Evolutionary conservation across 2,329 filamentous ascomycete species (phyloP), one percentile per base, ranked within the genome.

Genomic region (Rasamsonia emersonii): DNA sequence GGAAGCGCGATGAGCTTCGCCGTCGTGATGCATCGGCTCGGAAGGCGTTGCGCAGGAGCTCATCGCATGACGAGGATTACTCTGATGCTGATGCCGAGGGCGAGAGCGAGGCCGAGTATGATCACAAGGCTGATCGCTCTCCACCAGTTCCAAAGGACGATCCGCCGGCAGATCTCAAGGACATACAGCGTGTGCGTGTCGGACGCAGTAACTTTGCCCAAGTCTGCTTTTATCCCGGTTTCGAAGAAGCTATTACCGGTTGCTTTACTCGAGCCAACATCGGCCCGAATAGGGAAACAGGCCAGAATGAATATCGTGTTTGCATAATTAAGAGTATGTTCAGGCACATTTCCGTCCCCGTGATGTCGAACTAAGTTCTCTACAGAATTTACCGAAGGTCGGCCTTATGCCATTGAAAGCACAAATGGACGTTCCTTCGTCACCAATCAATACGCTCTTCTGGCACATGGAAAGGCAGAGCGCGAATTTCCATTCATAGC

Each of bases 191-290:
- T 30, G 76, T 89, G 32, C 77, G 86, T 36, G 74, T 98, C 37
- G 85, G 88, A 30, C 77, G 91, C 40, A 82, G 75, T 44, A 83
- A 86, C 50, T 94, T 98, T 56, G 81, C 82, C 5, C 78, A 89
- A 50, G 82, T 94, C 34, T 95, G 86, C 68, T 94, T 93, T 64
- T 89, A 88, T 46, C 91, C 91, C 8, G 80, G 80, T 3, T 95
- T 98, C 45, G 83, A 93, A 35, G 66, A 82, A 6, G 73, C 82
- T 18, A 82, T 95, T 48, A 76, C 70, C 10, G 86, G 86, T 31
- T 93, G 86, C 58, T 98, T 82, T 54, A 80, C 81, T 21, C 83
- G 91, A 31, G 77, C 96, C 43, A 83, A 79, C 40, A 75, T 95
- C 35, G 89, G 88, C 1, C 72, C 80, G 9, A 82, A 93, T 51